phyloP scores from a whole-genome alignment of 192 early-diverging fungal genomes.

The Umbelopsis vinacea region DNA sequence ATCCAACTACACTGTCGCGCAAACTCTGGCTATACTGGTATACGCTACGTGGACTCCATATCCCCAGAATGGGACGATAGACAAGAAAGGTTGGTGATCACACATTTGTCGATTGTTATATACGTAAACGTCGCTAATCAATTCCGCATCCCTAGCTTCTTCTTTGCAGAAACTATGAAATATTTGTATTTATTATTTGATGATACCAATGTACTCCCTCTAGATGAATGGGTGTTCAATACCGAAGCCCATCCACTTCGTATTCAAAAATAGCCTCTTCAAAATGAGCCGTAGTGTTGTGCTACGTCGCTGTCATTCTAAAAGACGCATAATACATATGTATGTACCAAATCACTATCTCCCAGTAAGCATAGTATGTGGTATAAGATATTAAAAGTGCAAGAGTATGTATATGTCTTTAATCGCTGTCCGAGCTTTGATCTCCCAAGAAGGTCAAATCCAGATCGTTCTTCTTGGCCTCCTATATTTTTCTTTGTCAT shows the following conservation, averaged over 20 bases:
- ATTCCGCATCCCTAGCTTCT: conserved; percentile 60
- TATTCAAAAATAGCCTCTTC: conserved; percentile 25
- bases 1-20: conserved; percentile 54
- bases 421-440: conserved; percentile 25
- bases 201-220: conserved; percentile 57
- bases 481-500: background rate
- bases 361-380: background rate
- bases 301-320: background rate
- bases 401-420: background rate
- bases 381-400: background rate
- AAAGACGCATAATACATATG: background rate
- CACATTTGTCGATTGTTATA: background rate
- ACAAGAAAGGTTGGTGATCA: conserved; percentile 53
- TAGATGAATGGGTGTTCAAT: conserved; percentile 90
- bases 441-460: conserved; percentile 32
- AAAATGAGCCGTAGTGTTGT: background rate
- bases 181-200: conserved; percentile 92
- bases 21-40: conserved; percentile 52
- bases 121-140: background rate
- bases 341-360: background rate
- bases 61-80: conserved; percentile 44
- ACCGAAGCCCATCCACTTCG: conserved; percentile 93
- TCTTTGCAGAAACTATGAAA: conserved; percentile 95
- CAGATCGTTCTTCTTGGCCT: conserved; percentile 20
- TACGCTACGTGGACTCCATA: conserved; percentile 40